A percentile compares a stretch with the other conserved stretches of the same genome.
phyloP scores from a whole-genome alignment of 2,329 filamentous ascomycete species.

The Nemania diffusa region DNA sequence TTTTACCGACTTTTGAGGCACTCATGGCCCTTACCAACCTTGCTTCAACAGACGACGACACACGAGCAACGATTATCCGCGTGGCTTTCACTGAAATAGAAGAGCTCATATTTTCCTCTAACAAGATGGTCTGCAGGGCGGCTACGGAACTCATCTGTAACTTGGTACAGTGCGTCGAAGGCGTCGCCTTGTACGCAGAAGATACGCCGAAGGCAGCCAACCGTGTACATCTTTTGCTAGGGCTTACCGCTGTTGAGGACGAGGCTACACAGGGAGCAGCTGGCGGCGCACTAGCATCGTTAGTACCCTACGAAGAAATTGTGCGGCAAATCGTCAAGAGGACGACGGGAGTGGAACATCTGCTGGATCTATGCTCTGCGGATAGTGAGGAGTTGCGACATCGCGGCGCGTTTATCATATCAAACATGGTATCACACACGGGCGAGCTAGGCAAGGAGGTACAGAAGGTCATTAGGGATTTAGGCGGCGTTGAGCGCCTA shows the following conservation, averaged over 20 bases:
- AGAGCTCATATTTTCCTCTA: constrained; percentile 81
- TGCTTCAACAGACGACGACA: constrained; percentile 78
- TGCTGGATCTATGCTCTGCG: constrained; percentile 84
- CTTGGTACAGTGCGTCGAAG: constrained; percentile 75
- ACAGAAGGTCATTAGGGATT: constrained; percentile 67
- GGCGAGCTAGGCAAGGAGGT: constrained; percentile 72
- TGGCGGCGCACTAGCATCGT: constrained; percentile 85
- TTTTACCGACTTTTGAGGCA: constrained; percentile 89
- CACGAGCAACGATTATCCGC: constrained; percentile 75
- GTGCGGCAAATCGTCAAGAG: constrained; percentile 76
- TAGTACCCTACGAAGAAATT: constrained; percentile 81
- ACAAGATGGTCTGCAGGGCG: constrained; percentile 81
- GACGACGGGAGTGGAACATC: constrained; percentile 76
- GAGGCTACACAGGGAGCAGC: constrained; percentile 81
- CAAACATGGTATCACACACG: constrained; percentile 76
- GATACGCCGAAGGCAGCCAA: constrained; percentile 73
- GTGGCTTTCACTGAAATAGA: constrained; percentile 80
- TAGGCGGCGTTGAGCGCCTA: constrained; percentile 73
- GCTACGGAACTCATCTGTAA: constrained; percentile 93
- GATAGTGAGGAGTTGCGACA: constrained; percentile 74
- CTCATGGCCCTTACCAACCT: constrained; percentile 94
- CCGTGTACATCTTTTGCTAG: constrained; percentile 84
- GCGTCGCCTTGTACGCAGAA: constrained; percentile 75
- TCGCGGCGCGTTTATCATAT: constrained; percentile 78
- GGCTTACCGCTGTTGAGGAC: constrained; percentile 88